Conservation (phyloP, 768 basidiomycete genomes). For the Suillus subluteus region DNA sequence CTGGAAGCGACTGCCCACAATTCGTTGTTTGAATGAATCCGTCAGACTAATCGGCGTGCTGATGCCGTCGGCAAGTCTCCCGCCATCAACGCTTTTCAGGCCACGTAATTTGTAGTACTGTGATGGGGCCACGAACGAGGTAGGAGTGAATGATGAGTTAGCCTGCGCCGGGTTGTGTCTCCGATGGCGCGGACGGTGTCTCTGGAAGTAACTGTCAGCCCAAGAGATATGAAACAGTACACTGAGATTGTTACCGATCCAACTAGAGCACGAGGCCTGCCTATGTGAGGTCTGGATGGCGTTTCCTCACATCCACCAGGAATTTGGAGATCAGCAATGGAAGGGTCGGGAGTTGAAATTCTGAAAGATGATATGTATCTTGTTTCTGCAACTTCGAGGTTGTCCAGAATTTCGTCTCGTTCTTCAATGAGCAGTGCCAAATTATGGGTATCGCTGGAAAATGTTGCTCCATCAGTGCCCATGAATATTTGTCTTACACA, state of each 20-base stretch:
- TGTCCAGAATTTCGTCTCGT: slow-evolving; percentile 76
- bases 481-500: neutral
- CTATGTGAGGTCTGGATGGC: slow-evolving; percentile 60
- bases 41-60: slow-evolving; percentile 50
- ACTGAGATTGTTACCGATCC: slow-evolving; percentile 25
- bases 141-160: slow-evolving; percentile 71
- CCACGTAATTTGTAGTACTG: slow-evolving; percentile 77
- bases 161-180: slow-evolving; percentile 64
- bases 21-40: slow-evolving; percentile 63
- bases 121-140: slow-evolving; percentile 79
- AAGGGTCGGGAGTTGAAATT: slow-evolving; percentile 73
- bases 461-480: neutral
- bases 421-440: slow-evolving; percentile 74
- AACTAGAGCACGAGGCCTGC: slow-evolving; percentile 63
- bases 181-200: slow-evolving; percentile 44
- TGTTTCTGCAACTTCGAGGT: slow-evolving; percentile 80
- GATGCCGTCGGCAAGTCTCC: slow-evolving; percentile 52
- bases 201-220: slow-evolving; percentile 18
- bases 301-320: slow-evolving; percentile 41
- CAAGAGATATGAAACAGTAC: neutral
- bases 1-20: slow-evolving; percentile 71
- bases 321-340: slow-evolving; percentile 58
- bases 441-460: slow-evolving; percentile 63
- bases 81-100: slow-evolving; percentile 62
- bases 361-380: slow-evolving; percentile 78